Evolutionary conservation across 768 basidiomycete genomes (phyloP).

Genomic region (Xerocomellus dryophilus): DNA sequence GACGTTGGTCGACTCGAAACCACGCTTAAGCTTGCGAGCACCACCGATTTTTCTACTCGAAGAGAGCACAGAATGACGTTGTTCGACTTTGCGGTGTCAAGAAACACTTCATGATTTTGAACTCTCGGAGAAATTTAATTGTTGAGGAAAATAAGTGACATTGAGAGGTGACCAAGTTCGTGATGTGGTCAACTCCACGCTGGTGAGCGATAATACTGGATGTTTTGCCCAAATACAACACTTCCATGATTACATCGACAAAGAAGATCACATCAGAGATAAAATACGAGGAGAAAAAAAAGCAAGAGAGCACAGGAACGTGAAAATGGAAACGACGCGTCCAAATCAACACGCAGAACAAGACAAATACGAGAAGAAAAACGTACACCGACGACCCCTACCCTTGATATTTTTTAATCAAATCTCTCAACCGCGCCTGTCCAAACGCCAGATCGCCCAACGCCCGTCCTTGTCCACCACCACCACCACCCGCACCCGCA

Average conservation of each 20-base stretch:
- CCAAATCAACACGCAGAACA: neutral
- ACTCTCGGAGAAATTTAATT: too few species aligned
- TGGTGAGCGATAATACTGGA: neutral
- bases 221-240: conserved; percentile 5
- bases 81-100: too few species aligned
- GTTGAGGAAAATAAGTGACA: too few species aligned
- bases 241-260: neutral
- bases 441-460: conserved; percentile 64
- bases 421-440: conserved; percentile 69
- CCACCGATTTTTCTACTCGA: too few species aligned
- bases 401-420: conserved; percentile 80
- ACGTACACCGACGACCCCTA: conserved; percentile 1
- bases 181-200: too few species aligned
- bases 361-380: neutral
- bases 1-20: too few species aligned
- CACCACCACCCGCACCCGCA: neutral
- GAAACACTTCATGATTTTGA: too few species aligned
- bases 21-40: too few species aligned
- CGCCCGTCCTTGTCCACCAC: conserved; percentile 11
- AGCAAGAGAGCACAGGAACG: neutral
- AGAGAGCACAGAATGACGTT: too few species aligned
- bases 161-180: too few species aligned
- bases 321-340: neutral
- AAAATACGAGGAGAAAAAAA: neutral
- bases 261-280: neutral